Evolutionary conservation across 2,329 filamentous ascomycete genomes (phyloP).

Genomic region (Cordyceps fumosorosea): DNA sequence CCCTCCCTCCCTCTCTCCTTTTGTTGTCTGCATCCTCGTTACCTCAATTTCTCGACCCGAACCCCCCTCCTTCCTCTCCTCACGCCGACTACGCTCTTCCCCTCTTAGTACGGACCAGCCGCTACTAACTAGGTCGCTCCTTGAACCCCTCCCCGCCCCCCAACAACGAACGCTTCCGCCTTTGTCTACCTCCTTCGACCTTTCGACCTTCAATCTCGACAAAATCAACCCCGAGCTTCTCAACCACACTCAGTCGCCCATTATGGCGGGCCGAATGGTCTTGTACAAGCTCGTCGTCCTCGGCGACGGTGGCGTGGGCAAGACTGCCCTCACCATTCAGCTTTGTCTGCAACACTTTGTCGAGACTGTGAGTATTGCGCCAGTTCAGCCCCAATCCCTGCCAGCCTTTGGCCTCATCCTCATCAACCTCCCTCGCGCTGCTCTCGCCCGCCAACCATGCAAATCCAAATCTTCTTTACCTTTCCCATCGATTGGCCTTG

Average conservation of each 20-base stretch:
- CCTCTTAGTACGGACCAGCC: neutral
- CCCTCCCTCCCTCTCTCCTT: neutral
- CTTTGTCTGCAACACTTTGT: constrained; percentile 97
- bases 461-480: neutral
- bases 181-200: neutral
- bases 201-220: neutral
- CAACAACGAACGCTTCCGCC: neutral
- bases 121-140: neutral
- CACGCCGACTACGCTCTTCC: neutral
- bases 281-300: constrained; percentile 94
- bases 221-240: neutral
- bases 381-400: neutral
- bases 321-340: constrained; percentile 92
- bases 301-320: constrained; percentile 88
- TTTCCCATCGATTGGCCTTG: neutral
- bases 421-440: neutral
- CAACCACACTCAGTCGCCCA: constrained; percentile 20
- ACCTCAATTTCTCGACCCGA: neutral
- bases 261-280: constrained; percentile 89
- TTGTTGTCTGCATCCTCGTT: neutral
- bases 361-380: constrained; percentile 61
- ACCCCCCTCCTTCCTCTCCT: neutral
- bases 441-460: neutral
- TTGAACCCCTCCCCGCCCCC: constrained; percentile 3
- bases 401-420: neutral